Conservation (phyloP, 495 filamentous ascomycete genomes). For the Neurospora tetrasperma region DNA sequence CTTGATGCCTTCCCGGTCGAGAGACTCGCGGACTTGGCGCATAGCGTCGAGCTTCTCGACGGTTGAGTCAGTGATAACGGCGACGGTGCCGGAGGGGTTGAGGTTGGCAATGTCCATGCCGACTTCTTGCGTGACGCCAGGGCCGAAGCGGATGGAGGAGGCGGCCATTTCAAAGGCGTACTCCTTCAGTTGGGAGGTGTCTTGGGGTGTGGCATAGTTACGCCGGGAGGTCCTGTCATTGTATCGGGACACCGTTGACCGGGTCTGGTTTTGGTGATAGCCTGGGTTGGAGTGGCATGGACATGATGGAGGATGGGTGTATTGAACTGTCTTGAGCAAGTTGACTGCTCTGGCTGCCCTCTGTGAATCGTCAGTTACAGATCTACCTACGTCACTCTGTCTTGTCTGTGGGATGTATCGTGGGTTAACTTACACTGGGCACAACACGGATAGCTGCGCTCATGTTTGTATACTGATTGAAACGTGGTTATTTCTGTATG, state of each 20-base stretch:
- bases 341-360: slow-evolving; percentile 67
- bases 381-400: background rate
- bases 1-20: slow-evolving; percentile 65
- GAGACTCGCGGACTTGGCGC: slow-evolving; percentile 66
- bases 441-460: slow-evolving; percentile 48
- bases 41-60: slow-evolving; percentile 75
- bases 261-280: slow-evolving; percentile 49
- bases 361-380: slow-evolving; percentile 23
- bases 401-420: background rate
- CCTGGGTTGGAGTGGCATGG: slow-evolving; percentile 85
- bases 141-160: slow-evolving; percentile 85
- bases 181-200: slow-evolving; percentile 68
- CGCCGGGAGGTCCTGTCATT: slow-evolving; percentile 24
- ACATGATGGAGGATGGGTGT: slow-evolving; percentile 77
- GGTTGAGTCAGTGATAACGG: slow-evolving; percentile 79
- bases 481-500: background rate
- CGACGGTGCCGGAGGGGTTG: slow-evolving; percentile 63
- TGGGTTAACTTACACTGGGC: slow-evolving; percentile 31
- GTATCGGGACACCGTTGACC: slow-evolving; percentile 25
- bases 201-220: slow-evolving; percentile 59
- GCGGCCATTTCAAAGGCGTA: slow-evolving; percentile 99
- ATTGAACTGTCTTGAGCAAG: slow-evolving; percentile 82
- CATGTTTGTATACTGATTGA: slow-evolving; percentile 20
- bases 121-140: slow-evolving; percentile 91
- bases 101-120: slow-evolving; percentile 97